Base-by-base conservation (phyloP, 345 rosid species). In the Salix udensis region DNA sequence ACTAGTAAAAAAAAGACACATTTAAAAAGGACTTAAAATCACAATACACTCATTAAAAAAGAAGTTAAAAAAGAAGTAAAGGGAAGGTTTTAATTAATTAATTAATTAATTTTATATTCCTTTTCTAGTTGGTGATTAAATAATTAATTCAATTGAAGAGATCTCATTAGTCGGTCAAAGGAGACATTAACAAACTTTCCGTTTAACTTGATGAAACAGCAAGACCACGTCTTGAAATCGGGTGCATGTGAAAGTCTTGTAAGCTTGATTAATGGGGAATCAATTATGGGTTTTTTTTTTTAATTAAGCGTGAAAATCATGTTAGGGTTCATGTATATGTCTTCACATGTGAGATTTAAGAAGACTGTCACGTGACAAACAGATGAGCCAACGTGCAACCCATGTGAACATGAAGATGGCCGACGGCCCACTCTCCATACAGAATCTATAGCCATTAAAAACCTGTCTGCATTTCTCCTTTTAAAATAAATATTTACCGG, bases 351-450 rank as follows among this genome's bases (percentile, higher is more conserved):
- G 73, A 77, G 1, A 61, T 39, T 3, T 52, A 39, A 30, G 62
- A 7, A 24, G 85, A 79, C 64, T 76, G 89, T 90, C 93, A 88
- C 88, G 90, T 85, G 93, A 89, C 85, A 61, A 67, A 21, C 81
- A 74, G 72, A 50, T 31, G 62, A 62, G 40, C 13, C 80, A 83
- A 85, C 90, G 87, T 88, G 91, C 84, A 81, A 79, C 62, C 93
- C 93, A 89, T 82, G 93, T 88, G 97, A 73, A 14, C 13, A 78
- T 62, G 72, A 78, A 76, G 73, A 68, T 80, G 85, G 79, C 86
- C 90, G 84, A 71, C 85, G 86, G 85, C 85, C 88, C 90, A 86
- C 79, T 81, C 11, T 58, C 70, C 23, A 23, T 19, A 67, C 61
- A 65, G 79, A 81, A 72, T 82, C 82, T 65, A 40, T 2, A 69